Evolutionary conservation across 345 rosid species (phyloP), one percentile per base, ranked within the genome.

Genomic region (Murraya paniculata): DNA sequence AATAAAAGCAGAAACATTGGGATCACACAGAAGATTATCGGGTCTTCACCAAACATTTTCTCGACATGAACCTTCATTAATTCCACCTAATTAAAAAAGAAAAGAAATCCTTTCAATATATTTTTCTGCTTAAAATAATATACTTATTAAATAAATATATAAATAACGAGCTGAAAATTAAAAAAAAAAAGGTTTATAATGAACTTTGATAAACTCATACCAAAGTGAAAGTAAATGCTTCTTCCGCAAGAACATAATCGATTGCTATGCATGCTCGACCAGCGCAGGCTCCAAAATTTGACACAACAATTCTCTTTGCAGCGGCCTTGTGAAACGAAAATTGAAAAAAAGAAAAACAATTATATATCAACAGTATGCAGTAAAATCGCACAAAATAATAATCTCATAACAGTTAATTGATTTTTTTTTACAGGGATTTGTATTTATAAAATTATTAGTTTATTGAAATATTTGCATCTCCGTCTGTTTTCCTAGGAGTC

Each of bases 221-320:
- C 93, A 91, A 64, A 75, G 85, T 82, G 9, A 90, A 19, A 33
- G 86, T 82, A 78, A 82, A 90, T 35, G 77, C 75, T 72, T 90
- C 84, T 57, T 91, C 95, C 76, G 86, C 91, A 8, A 95, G 87
- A 33, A 91, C 75, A 64, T 95, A 91, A 72, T 95, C 98, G 19
- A 92, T 72, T 11, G 88, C 88, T 33, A 92, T 83, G 81, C 99
- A 93, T 66, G 90, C 96, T 85, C 93, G 97, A 66, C 99, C 99
- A 6, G 89, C 93, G 69, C 91, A 87, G 21, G 88, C 78, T 9
- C 90, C 93, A 79, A 80, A 95, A 80, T 94, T 94, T 31, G 90
- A 86, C 35, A 86, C 86, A 4, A 88, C 61, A 75, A 93, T 86
- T 82, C 99, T 84, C 73, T 92, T 87, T 27, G 86, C 89, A 50